Conservation (phyloP, 2,329 filamentous ascomycete species). For the Exophiala sp. region DNA sequence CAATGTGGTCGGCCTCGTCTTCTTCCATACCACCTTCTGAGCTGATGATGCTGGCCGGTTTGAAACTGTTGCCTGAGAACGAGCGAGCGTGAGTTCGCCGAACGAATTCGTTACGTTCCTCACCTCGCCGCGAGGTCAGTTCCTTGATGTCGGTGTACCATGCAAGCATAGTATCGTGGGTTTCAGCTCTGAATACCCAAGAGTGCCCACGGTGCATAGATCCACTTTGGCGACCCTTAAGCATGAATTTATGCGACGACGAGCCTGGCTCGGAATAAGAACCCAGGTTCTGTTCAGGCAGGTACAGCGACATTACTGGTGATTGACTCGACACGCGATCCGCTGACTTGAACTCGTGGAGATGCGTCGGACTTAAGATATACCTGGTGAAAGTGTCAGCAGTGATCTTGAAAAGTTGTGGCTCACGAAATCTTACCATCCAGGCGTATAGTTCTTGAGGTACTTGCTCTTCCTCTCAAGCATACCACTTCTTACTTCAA, state of each 20-base stretch:
- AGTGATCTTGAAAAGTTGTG: background rate
- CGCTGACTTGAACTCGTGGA: conserved; percentile 98
- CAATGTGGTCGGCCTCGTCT: conserved; percentile 63
- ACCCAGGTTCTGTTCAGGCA: conserved; percentile 91
- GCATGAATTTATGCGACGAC: conserved; percentile 93
- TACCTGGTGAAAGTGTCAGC: conserved; percentile 58
- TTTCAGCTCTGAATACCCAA: conserved; percentile 66
- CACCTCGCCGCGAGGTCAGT: conserved; percentile 81
- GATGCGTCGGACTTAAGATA: conserved; percentile 89
- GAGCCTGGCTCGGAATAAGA: conserved; percentile 80
- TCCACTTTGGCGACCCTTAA: conserved; percentile 93
- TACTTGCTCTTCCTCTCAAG: conserved; percentile 99
- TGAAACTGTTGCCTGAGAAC: conserved; percentile 61
- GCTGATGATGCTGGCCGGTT: conserved; percentile 60
- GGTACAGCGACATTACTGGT: conserved; percentile 92
- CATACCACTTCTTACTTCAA: conserved; percentile 85
- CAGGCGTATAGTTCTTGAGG: conserved; percentile 91
- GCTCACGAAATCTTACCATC: conserved; percentile 63
- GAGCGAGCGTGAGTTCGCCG: conserved; percentile 70
- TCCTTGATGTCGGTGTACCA: conserved; percentile 94
- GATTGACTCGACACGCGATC: conserved; percentile 78
- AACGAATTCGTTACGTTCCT: conserved; percentile 85
- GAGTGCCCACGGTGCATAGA: conserved; percentile 78
- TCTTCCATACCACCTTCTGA: conserved; percentile 78
- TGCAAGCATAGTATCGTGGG: conserved; percentile 90